Conservation (phyloP, 768 basidiomycete species). For the Hericium alpestre region DNA sequence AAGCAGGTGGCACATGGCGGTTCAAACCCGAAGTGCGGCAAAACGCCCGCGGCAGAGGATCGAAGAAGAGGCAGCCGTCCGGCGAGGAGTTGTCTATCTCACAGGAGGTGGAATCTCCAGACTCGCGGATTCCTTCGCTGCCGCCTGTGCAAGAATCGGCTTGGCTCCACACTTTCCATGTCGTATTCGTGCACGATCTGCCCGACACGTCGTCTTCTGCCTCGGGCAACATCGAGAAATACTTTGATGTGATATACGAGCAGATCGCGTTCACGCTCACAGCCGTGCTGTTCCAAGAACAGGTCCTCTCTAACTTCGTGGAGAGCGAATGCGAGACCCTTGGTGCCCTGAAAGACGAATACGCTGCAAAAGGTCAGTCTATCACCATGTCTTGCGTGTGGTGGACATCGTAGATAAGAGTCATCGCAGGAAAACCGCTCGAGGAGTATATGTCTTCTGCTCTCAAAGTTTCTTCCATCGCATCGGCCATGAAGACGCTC, state of each 20-base stretch:
- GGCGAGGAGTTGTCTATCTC: slow-evolving; percentile 20
- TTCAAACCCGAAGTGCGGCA: slow-evolving; percentile 53
- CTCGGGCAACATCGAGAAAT: slow-evolving; percentile 64
- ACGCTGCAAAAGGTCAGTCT: slow-evolving; percentile 46
- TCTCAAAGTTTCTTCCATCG: slow-evolving; percentile 58
- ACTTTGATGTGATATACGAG: slow-evolving; percentile 81
- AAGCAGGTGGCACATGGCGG: slow-evolving; percentile 62
- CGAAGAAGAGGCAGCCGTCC: slow-evolving; percentile 30
- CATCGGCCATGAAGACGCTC: slow-evolving; percentile 66
- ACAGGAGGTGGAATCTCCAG: slow-evolving; percentile 20
- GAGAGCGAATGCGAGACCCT: slow-evolving; percentile 70
- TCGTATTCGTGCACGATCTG: slow-evolving; percentile 78
- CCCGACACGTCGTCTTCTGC: slow-evolving; percentile 84
- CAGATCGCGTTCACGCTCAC: slow-evolving; percentile 85
- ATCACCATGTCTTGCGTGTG: neutral
- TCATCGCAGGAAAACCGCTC: slow-evolving; percentile 44
- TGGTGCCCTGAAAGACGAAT: slow-evolving; percentile 59
- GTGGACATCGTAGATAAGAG: neutral
- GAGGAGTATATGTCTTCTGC: slow-evolving; percentile 46
- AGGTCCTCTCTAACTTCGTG: slow-evolving; percentile 79
- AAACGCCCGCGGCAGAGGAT: slow-evolving; percentile 45
- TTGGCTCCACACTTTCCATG: slow-evolving; percentile 72
- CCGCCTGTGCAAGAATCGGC: slow-evolving; percentile 19
- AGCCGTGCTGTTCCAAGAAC: slow-evolving; percentile 87
- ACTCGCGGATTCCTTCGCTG: neutral